Percentiles rank a stretch among this genome's conserved stretches.
Conservation (phyloP, 2,329 filamentous ascomycete genomes). For the Fusarium neocosmosporiellum region DNA sequence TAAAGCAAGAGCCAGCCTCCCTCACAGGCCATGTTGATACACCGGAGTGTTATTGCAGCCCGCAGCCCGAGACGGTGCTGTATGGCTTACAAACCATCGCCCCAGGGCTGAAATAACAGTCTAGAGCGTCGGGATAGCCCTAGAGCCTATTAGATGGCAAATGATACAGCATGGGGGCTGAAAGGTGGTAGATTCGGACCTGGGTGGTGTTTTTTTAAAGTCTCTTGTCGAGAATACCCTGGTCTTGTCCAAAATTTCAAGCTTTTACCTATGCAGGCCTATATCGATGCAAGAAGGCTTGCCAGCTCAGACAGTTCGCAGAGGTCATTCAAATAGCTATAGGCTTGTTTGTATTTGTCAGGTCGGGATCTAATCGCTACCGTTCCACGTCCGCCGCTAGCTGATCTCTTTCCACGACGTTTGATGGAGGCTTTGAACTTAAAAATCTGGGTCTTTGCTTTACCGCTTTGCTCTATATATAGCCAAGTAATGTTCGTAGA, state of each 20-base stretch:
- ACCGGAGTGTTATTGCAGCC: neutral
- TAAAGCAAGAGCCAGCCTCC: neutral
- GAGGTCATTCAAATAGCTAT: neutral
- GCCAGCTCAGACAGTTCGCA: too few species aligned
- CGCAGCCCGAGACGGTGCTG: neutral
- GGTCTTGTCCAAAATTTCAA: too few species aligned
- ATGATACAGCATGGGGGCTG: too few species aligned
- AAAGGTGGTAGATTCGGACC: neutral
- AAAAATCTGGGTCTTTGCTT: neutral
- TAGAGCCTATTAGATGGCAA: too few species aligned
- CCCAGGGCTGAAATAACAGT: neutral
- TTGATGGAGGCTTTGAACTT: neutral
- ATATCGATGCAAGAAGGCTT: too few species aligned
- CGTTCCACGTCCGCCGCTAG: neutral
- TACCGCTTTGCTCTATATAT: neutral
- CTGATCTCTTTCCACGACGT: neutral
- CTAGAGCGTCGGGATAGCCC: too few species aligned
- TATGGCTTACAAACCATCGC: neutral
- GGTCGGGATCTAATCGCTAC: neutral
- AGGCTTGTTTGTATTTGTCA: neutral
- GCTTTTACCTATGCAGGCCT: too few species aligned
- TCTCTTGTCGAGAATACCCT: too few species aligned
- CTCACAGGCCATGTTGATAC: neutral
- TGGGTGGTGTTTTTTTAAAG: too few species aligned
- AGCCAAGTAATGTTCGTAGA: neutral